Evolutionary conservation across 345 rosid species (phyloP).

Genomic region (Citropsis articulata): DNA sequence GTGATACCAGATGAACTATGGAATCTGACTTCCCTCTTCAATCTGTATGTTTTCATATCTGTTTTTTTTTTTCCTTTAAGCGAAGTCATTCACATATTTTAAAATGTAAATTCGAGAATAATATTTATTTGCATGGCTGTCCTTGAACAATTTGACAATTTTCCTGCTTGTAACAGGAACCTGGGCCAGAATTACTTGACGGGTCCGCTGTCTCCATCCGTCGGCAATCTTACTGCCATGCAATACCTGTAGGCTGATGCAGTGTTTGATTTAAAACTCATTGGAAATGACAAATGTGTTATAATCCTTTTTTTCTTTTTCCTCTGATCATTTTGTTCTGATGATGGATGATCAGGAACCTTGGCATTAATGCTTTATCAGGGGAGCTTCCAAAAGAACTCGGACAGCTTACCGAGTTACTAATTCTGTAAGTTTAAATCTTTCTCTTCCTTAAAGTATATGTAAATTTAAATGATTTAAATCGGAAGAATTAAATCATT

Average conservation of each 20-base stretch:
- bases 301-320: background rate
- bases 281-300: background rate
- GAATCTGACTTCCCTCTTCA: conserved; percentile 39
- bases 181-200: conserved; percentile 46
- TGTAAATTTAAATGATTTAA: background rate
- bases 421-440: conserved; percentile 25
- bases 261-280: background rate
- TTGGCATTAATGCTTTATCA: conserved; percentile 53
- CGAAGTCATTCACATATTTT: no score
- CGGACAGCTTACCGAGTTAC: conserved; percentile 54
- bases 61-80: background rate
- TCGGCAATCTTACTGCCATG: conserved; percentile 49
- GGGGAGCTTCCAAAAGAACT: conserved; percentile 72
- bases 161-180: conserved; percentile 31
- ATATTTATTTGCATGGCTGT: background rate
- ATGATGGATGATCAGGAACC: conserved; percentile 27
- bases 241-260: conserved; percentile 52
- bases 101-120: no score
- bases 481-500: conserved; percentile 6
- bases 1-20: conserved; percentile 51
- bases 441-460: no score
- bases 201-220: conserved; percentile 46
- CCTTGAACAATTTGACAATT: background rate
- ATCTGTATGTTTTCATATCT: conserved; percentile 35
- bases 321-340: background rate